Evolutionary conservation across 164 flowering plant genomes (phyloP).

Genomic region (Brasenia schreberi): DNA sequence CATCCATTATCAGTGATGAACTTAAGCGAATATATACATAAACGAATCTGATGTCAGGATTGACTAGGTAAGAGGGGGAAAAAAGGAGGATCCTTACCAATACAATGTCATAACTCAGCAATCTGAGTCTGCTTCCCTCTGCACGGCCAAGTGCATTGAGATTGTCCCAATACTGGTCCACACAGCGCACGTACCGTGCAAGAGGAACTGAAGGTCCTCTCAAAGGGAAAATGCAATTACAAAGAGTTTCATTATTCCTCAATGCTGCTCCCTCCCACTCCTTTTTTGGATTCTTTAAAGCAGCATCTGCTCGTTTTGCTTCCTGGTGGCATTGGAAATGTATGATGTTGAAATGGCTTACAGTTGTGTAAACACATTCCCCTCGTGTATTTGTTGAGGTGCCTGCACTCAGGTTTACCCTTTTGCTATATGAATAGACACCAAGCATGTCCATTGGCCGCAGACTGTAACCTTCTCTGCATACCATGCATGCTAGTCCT

Average conservation of each 20-base stretch:
- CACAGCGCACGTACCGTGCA: constrained; percentile 62
- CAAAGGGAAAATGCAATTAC: constrained; percentile 90
- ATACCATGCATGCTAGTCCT: constrained; percentile 98
- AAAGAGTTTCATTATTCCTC: constrained; percentile 88
- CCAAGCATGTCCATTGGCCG: constrained; percentile 89
- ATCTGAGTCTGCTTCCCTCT: constrained; percentile 84
- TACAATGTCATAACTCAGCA: constrained; percentile 91
- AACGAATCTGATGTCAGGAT: not conserved
- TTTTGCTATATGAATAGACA: constrained; percentile 85
- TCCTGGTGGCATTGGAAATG: constrained; percentile 98
- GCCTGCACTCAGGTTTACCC: constrained; percentile 80
- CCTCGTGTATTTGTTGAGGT: constrained; percentile 81
- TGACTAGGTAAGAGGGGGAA: not conserved
- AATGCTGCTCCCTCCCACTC: constrained; percentile 99
- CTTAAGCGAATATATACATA: not conserved
- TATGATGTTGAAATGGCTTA: constrained; percentile 93
- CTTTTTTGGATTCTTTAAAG: constrained; percentile 86
- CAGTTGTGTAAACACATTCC: constrained; percentile 96
- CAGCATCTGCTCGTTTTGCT: constrained; percentile 96
- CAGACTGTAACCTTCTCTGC: constrained; percentile 95
- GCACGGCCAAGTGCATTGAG: constrained; percentile 94
- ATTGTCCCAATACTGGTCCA: constrained; percentile 95
- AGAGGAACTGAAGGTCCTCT: constrained; percentile 83
- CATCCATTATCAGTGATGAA: not conserved
- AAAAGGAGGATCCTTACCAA: constrained; percentile 39